Evolutionary conservation across 768 basidiomycete genomes (phyloP).

Genomic region (Flagelloscypha sp.): DNA sequence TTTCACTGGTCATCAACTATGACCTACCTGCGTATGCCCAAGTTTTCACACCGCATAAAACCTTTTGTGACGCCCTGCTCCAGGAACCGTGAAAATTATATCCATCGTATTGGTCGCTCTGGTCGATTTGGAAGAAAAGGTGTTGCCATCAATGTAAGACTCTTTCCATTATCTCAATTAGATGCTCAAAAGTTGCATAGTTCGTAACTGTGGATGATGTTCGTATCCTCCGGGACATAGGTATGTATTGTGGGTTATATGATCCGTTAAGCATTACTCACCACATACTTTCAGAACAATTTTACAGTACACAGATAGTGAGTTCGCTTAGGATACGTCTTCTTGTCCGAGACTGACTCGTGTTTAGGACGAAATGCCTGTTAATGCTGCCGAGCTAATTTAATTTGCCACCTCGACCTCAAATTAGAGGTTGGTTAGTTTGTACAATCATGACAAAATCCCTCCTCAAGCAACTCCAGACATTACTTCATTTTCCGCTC

Average conservation of each 20-base stretch:
- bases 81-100: slow-evolving; percentile 98
- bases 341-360: slow-evolving; percentile 14
- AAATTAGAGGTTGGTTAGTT: too few relatives aligned
- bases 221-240: slow-evolving; percentile 94
- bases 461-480: too few relatives aligned
- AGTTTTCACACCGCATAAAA: slow-evolving; percentile 6
- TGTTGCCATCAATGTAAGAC: slow-evolving; percentile 93
- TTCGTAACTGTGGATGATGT: slow-evolving; percentile 95
- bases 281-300: slow-evolving; percentile 59
- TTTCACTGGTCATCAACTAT: slow-evolving; percentile 95
- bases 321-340: slow-evolving; percentile 16
- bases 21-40: slow-evolving; percentile 80
- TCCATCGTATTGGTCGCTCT: slow-evolving; percentile 98
- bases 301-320: slow-evolving; percentile 92
- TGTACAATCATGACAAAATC: not conserved
- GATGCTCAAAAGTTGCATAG: slow-evolving; percentile 29
- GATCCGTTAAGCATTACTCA: slow-evolving; percentile 10
- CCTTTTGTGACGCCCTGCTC: slow-evolving; percentile 7
- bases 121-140: slow-evolving; percentile 99
- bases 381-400: slow-evolving; percentile 96
- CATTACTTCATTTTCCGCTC: too few relatives aligned
- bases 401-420: too few relatives aligned
- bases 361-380: slow-evolving; percentile 91
- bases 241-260: slow-evolving; percentile 32
- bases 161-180: slow-evolving; percentile 4